phyloP scores from a whole-genome alignment of 805 yeast species.

The Scheffersomyces amazonensis region DNA sequence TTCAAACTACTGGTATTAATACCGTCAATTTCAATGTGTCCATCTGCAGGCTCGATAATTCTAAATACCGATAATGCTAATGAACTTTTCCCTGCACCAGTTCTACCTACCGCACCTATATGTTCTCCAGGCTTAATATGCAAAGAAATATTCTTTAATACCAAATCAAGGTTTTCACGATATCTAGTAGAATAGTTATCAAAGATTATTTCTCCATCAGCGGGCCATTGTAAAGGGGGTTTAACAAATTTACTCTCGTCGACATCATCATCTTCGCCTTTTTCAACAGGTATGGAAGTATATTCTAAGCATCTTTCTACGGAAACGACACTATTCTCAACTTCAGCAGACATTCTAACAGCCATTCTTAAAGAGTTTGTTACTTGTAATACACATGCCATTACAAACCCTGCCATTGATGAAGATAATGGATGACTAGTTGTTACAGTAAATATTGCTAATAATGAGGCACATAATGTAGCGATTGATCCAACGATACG shows the following conservation, averaged over 20 bases:
- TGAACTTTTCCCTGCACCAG: conserved; percentile 94
- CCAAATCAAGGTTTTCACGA: conserved; percentile 73
- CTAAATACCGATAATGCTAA: conserved; percentile 80
- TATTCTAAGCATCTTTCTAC: conserved; percentile 69
- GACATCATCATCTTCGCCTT: conserved; percentile 19
- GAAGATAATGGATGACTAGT: conserved; percentile 46
- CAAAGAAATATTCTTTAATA: conserved; percentile 64
- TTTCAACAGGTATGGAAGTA: conserved; percentile 33
- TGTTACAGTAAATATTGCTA: conserved; percentile 40
- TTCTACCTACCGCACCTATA: conserved; percentile 91
- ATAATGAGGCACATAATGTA: conserved; percentile 47
- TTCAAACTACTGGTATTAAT: conserved; percentile 68
- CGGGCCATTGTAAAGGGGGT: conserved; percentile 64
- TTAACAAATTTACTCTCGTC: conserved; percentile 15
- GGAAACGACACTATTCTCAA: conserved; percentile 62
- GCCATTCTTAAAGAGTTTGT: conserved; percentile 54
- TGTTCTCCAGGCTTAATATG: conserved; percentile 72
- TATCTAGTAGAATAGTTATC: conserved; percentile 75
- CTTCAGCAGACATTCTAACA: conserved; percentile 60
- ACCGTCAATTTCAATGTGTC: conserved; percentile 66
- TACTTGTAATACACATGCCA: conserved; percentile 61
- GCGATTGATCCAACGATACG: conserved; percentile 59
- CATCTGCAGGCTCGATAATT: conserved; percentile 70
- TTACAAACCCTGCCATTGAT: conserved; percentile 61
- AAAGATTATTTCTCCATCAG: conserved; percentile 61